Percentiles rank a stretch among this genome's conserved stretches.
Evolutionary conservation across 2,329 filamentous ascomycete genomes (phyloP).

Genomic region (Cytospora piceicola): DNA sequence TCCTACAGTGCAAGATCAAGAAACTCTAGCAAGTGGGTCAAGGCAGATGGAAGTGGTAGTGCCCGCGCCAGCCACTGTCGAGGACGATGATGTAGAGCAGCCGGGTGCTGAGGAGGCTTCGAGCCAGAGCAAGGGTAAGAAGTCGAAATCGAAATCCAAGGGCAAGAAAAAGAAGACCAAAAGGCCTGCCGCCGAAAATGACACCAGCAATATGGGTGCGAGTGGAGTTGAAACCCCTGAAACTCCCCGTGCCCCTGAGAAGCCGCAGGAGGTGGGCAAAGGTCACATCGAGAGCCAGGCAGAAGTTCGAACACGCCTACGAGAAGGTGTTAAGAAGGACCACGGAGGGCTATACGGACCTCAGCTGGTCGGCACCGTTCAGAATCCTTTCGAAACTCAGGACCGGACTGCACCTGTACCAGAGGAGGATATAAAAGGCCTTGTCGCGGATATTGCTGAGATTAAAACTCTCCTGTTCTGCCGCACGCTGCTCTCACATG

Average conservation of each 20-base stretch:
- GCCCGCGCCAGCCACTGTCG: neutral
- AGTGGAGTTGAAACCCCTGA: conserved; percentile 37
- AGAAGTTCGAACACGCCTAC: conserved; percentile 45
- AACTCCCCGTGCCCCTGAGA: conserved; percentile 22
- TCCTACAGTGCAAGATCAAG: conserved; percentile 15
- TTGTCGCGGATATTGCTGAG: conserved; percentile 50
- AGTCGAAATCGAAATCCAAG: conserved; percentile 11
- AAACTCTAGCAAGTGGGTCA: neutral
- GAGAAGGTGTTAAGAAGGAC: conserved; percentile 44
- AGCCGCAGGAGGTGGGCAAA: conserved; percentile 38
- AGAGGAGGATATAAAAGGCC: conserved; percentile 47
- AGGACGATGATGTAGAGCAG: neutral
- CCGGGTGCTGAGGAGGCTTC: neutral
- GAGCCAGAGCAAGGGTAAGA: conserved; percentile 4
- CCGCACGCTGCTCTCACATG: conserved; percentile 50
- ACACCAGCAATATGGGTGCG: neutral
- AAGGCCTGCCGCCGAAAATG: neutral
- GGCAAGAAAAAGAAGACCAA: conserved; percentile 19
- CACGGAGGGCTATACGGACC: conserved; percentile 40
- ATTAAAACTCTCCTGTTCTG: conserved; percentile 55
- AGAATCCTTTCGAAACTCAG: conserved; percentile 37
- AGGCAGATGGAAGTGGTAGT: neutral
- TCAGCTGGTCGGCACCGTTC: conserved; percentile 40
- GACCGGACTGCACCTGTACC: conserved; percentile 44
- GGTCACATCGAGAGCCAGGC: conserved; percentile 47